Percentiles rank a stretch among this genome's conserved stretches.
Conservation (phyloP, 1,284 basidiomycete genomes). For the Trametes pubescens region DNA sequence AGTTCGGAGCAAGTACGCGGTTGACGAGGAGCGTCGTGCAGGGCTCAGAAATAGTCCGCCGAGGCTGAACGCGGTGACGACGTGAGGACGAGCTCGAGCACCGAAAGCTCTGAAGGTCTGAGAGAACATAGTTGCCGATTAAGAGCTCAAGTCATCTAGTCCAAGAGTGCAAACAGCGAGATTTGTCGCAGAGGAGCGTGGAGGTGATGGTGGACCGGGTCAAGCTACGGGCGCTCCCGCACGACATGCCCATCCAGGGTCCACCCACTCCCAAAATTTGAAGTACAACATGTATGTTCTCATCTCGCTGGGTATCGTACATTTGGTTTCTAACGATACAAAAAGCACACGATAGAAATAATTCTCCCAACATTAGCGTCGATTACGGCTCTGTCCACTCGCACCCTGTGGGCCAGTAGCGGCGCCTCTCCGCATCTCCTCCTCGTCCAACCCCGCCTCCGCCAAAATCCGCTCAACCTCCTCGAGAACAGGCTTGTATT, state of each 20-base stretch:
- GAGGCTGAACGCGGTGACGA: constrained; percentile 21
- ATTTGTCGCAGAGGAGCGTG: no score
- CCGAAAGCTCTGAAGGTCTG: constrained; percentile 1
- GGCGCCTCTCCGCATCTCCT: constrained; percentile 72
- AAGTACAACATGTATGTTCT: no score
- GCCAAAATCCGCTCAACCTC: constrained; percentile 88
- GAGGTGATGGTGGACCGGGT: no score
- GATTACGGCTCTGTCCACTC: constrained; percentile 61
- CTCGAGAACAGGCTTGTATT: constrained; percentile 81
- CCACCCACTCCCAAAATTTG: no score
- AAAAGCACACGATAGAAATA: not conserved
- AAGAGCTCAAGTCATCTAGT: not conserved
- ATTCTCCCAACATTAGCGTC: constrained; percentile 45
- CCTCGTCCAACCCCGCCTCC: constrained; percentile 88
- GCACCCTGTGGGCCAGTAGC: constrained; percentile 47
- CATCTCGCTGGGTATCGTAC: no score
- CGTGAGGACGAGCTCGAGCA: constrained; percentile 10
- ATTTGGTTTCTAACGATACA: not conserved
- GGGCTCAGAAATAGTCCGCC: constrained; percentile 24
- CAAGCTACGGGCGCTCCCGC: no score
- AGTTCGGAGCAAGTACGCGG: constrained; percentile 42
- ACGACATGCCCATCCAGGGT: no score
- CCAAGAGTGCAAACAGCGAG: not conserved
- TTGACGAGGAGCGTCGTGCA: constrained; percentile 21
- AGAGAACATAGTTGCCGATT: not conserved